Percentiles rank a stretch among this genome's conserved stretches.
Evolutionary conservation across 2,329 filamentous ascomycete genomes (phyloP).

Genomic region (Cordyceps pruinosa): DNA sequence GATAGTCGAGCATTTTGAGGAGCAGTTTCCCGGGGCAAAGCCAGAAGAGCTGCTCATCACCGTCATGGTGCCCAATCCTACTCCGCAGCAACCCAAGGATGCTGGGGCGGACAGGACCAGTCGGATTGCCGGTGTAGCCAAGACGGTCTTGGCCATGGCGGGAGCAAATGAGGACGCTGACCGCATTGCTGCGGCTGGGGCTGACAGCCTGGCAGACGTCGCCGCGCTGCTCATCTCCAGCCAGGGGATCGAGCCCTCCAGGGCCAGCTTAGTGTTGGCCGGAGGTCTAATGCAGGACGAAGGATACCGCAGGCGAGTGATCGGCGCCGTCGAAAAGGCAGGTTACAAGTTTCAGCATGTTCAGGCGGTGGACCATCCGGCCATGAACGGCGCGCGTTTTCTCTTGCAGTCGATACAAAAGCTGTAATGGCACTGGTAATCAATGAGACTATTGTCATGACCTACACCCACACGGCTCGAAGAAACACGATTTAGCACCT

Average conservation of each 20-base stretch:
- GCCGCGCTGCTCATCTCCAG: constrained; percentile 13
- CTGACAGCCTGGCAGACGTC: constrained; percentile 15
- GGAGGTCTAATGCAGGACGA: constrained; percentile 19
- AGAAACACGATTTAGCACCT: not conserved
- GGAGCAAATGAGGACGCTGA: constrained; percentile 14
- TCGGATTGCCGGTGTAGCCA: constrained; percentile 18
- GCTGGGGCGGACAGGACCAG: constrained; percentile 12
- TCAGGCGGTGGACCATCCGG: constrained; percentile 15
- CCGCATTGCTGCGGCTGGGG: constrained; percentile 16
- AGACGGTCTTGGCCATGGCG: constrained; percentile 16
- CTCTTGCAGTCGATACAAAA: not conserved
- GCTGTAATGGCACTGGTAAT: not conserved
- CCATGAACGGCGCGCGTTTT: constrained; percentile 14
- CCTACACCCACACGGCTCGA: not conserved
- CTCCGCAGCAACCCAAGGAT: constrained; percentile 4
- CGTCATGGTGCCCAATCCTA: constrained; percentile 14
- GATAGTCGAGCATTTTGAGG: constrained; percentile 15
- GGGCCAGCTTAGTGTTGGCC: constrained; percentile 16
- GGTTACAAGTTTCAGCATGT: constrained; percentile 15
- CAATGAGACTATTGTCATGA: not conserved
- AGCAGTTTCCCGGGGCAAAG: constrained; percentile 9
- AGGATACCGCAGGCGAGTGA: constrained; percentile 11
- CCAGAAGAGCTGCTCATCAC: constrained; percentile 17
- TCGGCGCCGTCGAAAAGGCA: constrained; percentile 9
- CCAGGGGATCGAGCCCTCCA: constrained; percentile 14